Conservation (phyloP, 768 basidiomycete genomes). For the Ephemerocybe angulata region DNA sequence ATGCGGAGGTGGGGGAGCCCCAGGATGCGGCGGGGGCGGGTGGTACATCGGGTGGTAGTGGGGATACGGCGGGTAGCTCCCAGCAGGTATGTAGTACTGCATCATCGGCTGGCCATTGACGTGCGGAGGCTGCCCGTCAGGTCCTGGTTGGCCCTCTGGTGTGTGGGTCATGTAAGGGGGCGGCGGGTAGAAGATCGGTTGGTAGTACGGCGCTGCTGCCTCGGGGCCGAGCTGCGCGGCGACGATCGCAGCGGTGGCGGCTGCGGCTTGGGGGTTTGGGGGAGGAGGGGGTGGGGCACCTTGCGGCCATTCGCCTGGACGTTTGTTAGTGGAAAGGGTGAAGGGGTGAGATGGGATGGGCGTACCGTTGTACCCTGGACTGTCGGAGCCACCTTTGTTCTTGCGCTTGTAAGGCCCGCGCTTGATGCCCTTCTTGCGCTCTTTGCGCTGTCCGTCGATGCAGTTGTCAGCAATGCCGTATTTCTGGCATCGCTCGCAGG, state of each 20-base stretch:
- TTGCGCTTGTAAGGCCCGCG: slow-evolving; percentile 81
- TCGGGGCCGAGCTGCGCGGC: slow-evolving; percentile 30
- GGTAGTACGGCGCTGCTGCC: slow-evolving; percentile 42
- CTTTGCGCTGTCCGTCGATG: slow-evolving; percentile 88
- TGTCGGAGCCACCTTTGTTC: slow-evolving; percentile 30
- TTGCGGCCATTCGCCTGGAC: slow-evolving; percentile 27
- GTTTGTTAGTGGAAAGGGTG: neutral
- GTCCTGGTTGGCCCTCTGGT: slow-evolving; percentile 27
- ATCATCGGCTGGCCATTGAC: slow-evolving; percentile 35
- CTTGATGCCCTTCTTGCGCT: slow-evolving; percentile 87
- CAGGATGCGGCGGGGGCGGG: slow-evolving; percentile 14
- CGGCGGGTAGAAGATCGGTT: slow-evolving; percentile 36
- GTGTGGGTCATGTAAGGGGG: slow-evolving; percentile 31
- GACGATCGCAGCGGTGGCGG: slow-evolving; percentile 19
- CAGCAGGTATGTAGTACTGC: slow-evolving; percentile 39
- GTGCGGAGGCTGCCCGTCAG: slow-evolving; percentile 25
- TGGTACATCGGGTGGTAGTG: slow-evolving; percentile 34
- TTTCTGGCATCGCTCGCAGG: slow-evolving; percentile 87
- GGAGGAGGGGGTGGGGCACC: slow-evolving; percentile 22
- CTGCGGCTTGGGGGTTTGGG: no score
- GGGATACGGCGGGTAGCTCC: slow-evolving; percentile 31
- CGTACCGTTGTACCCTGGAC: slow-evolving; percentile 16
- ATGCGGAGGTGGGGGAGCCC: slow-evolving; percentile 10
- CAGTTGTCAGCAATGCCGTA: slow-evolving; percentile 79
- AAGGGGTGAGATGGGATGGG: slow-evolving; percentile 3